Conservation (phyloP, 139 green algal species). For the Haematococcus sp. region DNA sequence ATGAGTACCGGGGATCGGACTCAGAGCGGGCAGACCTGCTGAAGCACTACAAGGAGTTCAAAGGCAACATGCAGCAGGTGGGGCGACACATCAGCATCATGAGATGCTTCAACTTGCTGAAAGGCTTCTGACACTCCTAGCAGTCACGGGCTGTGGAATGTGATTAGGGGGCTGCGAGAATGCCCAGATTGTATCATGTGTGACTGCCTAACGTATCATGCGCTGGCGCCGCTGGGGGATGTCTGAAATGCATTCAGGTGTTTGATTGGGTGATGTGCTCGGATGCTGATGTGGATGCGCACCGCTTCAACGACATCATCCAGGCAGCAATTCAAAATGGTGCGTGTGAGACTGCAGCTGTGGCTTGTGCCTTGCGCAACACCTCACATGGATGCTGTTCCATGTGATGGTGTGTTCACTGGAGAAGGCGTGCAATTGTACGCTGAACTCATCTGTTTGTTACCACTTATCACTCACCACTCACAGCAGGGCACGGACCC, state of each 20-base stretch:
- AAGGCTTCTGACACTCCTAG: too few relatives aligned
- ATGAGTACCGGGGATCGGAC: slow-evolving; percentile 65
- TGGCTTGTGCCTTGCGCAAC: too few relatives aligned
- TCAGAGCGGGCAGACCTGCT: slow-evolving; percentile 82
- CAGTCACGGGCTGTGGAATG: not conserved
- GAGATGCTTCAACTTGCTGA: too few relatives aligned
- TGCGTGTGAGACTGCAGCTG: not conserved
- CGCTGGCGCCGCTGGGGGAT: not conserved
- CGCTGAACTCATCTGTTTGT: not conserved
- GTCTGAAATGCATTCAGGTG: slow-evolving; percentile 34
- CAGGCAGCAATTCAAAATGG: slow-evolving; percentile 54
- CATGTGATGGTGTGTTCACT: too few relatives aligned
- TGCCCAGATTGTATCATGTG: not conserved
- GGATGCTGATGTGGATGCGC: slow-evolving; percentile 63
- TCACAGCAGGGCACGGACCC: too few relatives aligned
- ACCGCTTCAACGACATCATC: slow-evolving; percentile 80
- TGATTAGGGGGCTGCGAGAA: slow-evolving; percentile 27
- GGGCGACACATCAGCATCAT: not conserved
- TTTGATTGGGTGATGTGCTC: slow-evolving; percentile 86
- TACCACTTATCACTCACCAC: not conserved
- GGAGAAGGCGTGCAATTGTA: not conserved
- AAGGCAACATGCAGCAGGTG: slow-evolving; percentile 75
- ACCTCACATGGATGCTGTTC: too few relatives aligned
- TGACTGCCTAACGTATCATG: not conserved
- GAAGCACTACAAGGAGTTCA: slow-evolving; percentile 64